Evolutionary conservation across 139 green algal species (phyloP).

Genomic region (Edaphochlamys debaryana): DNA sequence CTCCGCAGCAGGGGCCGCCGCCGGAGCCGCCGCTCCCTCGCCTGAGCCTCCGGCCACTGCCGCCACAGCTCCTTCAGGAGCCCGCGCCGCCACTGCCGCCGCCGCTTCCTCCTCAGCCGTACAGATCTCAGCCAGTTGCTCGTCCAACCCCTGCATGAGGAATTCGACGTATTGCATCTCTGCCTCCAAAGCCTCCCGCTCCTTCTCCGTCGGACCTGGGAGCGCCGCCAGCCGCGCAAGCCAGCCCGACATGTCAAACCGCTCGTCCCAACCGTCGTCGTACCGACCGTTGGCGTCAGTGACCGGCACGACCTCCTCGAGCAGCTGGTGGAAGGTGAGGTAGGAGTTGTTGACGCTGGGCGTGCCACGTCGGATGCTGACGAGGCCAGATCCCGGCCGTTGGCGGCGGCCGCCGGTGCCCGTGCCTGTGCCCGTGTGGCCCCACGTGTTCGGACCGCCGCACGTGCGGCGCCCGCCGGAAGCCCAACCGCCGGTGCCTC

Average conservation of each 20-base stretch:
- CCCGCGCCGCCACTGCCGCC: too few species aligned
- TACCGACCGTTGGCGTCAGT: too few species aligned
- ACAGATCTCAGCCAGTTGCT: not conserved
- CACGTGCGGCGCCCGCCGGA: too few species aligned
- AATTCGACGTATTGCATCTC: not conserved
- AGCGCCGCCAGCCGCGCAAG: not conserved
- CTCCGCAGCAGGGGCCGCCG: too few species aligned
- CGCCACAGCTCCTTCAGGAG: too few species aligned
- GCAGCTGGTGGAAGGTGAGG: constrained; percentile 10
- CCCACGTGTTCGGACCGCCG: too few species aligned
- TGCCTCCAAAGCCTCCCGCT: constrained; percentile 16
- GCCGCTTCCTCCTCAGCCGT: not conserved
- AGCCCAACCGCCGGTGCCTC: too few species aligned
- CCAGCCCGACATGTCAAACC: not conserved
- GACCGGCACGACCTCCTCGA: constrained; percentile 10
- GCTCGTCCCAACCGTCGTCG: too few species aligned
- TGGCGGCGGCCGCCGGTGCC: not conserved
- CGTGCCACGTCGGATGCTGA: constrained; percentile 28
- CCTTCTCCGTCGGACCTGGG: not conserved
- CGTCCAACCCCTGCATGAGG: not conserved
- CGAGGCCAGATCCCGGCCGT: not conserved
- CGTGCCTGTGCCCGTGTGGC: not conserved
- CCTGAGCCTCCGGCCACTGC: too few species aligned
- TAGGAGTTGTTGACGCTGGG: constrained; percentile 37
- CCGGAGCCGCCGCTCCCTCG: too few species aligned